phyloP scores from a whole-genome alignment of 1,139 yeast species.

The Maudiozyma humilis region DNA sequence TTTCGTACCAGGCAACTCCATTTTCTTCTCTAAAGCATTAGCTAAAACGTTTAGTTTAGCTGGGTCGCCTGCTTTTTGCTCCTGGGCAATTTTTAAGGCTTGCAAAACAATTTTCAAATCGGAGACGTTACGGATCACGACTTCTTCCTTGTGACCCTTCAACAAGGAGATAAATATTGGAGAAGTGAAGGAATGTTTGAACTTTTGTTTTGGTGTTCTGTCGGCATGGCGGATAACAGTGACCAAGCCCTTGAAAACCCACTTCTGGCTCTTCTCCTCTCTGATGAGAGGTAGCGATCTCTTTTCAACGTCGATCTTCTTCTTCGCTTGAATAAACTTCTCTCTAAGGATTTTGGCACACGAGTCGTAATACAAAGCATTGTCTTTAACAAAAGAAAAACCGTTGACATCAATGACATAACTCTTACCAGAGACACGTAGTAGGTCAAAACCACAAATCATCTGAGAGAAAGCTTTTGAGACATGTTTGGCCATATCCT shows the following conservation, averaged over 20 bases:
- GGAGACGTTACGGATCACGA: conserved; percentile 81
- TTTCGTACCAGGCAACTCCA: conserved; percentile 90
- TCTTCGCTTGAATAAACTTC: conserved; percentile 56
- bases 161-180: conserved; percentile 77
- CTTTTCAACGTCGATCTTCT: conserved; percentile 40
- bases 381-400: conserved; percentile 94
- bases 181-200: conserved; percentile 87
- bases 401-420: conserved; percentile 98
- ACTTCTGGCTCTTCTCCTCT: conserved; percentile 84
- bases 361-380: conserved; percentile 72
- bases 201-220: conserved; percentile 97
- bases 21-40: conserved; percentile 78
- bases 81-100: conserved; percentile 76
- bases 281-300: conserved; percentile 27
- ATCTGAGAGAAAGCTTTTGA: conserved; percentile 77
- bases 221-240: conserved; percentile 95
- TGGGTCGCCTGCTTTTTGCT: conserved; percentile 68
- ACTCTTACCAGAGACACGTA: conserved; percentile 80
- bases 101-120: conserved; percentile 80
- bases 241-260: conserved; percentile 93
- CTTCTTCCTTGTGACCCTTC: conserved; percentile 94
- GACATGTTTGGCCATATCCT: conserved; percentile 68
- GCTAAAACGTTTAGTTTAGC: conserved; percentile 69
- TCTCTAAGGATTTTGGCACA: conserved; percentile 73
- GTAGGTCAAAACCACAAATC: conserved; percentile 94